A percentile compares a stretch with the other conserved stretches of the same genome.
Conservation (phyloP, 805 yeast genomes). For the Candida pseudofarinosa region DNA sequence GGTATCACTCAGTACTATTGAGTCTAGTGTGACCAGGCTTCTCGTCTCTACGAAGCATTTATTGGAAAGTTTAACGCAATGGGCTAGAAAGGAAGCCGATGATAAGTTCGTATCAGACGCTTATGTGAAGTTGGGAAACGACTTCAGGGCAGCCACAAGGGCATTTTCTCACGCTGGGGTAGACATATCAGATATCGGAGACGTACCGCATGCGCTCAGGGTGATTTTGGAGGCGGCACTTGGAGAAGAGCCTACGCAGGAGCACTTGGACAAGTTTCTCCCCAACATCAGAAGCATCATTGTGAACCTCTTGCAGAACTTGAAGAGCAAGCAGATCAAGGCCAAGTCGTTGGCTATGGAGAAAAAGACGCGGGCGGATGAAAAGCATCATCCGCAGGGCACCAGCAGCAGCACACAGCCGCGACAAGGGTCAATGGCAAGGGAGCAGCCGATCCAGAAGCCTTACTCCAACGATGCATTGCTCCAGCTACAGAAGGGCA, state of each 20-base stretch:
- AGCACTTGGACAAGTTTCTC: conserved; percentile 69
- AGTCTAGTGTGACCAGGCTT: conserved; percentile 71
- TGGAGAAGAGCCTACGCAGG: conserved; percentile 80
- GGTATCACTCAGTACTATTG: conserved; percentile 50
- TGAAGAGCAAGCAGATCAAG: conserved; percentile 73
- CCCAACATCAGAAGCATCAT: conserved; percentile 86
- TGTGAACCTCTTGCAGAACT: conserved; percentile 69
- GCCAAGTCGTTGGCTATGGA: conserved; percentile 38
- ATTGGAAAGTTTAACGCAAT: conserved; percentile 78
- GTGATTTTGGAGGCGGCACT: conserved; percentile 80
- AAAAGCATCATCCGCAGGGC: neutral
- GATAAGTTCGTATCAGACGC: conserved; percentile 86
- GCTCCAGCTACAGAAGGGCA: conserved; percentile 74
- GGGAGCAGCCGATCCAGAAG: neutral
- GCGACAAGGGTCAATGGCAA: neutral
- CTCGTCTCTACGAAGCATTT: conserved; percentile 86
- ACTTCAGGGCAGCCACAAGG: conserved; percentile 79
- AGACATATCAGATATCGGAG: conserved; percentile 79
- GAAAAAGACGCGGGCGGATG: conserved; percentile 6
- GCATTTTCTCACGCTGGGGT: conserved; percentile 78
- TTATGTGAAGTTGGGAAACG: conserved; percentile 89
- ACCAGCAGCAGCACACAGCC: neutral
- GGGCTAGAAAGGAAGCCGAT: conserved; percentile 80
- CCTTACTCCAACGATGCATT: conserved; percentile 50
- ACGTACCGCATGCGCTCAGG: conserved; percentile 81